Evolutionary conservation across 2,329 filamentous ascomycete species (phyloP), one percentile per base, ranked within the genome.

Genomic region (Trichoderma sp.): DNA sequence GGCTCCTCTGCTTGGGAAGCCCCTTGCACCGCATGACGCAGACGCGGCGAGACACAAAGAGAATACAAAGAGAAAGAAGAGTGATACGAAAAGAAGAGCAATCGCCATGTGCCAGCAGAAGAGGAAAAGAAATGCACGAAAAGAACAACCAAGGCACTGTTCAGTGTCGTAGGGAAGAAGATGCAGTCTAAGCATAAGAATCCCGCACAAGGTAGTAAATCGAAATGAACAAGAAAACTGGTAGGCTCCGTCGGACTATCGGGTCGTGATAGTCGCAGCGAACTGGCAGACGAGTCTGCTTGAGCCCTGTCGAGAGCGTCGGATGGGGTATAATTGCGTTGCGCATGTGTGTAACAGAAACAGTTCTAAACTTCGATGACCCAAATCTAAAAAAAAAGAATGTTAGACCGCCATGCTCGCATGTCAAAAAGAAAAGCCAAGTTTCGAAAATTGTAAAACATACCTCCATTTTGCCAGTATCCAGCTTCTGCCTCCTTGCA

Each of bases 381-480:
- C 81, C 81, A 83, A 73, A 83, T 78, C 81, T 83, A 70, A 7
- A 52, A 54, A 54, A 55, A 52, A 12, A 28, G 7, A n/a, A 34
- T 50, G 69, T 79, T 71, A 77, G 71, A 26, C 41, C 41, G 26
- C 12, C 21, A 28, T 24, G 28, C 19, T 34, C 17, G 17, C 55
- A 45, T 45, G 54, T n/a, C 39, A 21, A 28, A 51, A 19, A n/a
- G 19, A 7, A 41, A 57, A 34, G 24, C 66, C 9, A 45, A 50
- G 47, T 34, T 52, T 26, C 12, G 28, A 60, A 60, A 2, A 7
- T n/a, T n/a, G 34, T 9, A 55, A 10, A 55, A 54, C 91, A 85
- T 77, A 97, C 92, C 87, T 98, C 95, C 87, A 97, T 88, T 84
- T 97, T 97, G 60, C 91, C 93, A 81, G 93, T 90, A 68, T 96